Conservation (phyloP, 2,329 filamentous ascomycete species). For the Fusarium lyarnte region DNA sequence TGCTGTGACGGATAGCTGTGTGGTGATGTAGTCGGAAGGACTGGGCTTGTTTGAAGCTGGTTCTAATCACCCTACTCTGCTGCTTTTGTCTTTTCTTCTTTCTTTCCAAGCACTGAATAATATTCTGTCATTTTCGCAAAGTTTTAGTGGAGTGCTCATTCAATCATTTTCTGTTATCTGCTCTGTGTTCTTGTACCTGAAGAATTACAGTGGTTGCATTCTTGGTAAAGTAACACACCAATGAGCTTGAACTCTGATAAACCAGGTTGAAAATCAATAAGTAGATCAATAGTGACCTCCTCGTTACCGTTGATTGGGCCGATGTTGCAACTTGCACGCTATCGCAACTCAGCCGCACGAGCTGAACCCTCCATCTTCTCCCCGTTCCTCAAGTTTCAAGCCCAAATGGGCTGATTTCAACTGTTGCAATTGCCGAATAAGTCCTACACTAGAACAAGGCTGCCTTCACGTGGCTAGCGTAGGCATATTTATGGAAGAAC, state of each 20-base stretch:
- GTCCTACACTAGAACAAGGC: background rate
- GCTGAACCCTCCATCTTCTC: background rate
- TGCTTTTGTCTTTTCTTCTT: rapidly evolving
- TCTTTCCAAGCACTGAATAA: background rate
- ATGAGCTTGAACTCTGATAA: background rate
- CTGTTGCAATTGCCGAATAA: background rate
- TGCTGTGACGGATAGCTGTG: background rate
- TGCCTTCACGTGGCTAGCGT: background rate
- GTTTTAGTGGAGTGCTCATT: background rate
- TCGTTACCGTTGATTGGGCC: background rate
- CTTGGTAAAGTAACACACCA: background rate
- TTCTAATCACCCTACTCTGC: rapidly evolving
- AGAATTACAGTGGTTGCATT: background rate
- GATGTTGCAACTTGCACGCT: background rate
- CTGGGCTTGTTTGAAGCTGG: background rate
- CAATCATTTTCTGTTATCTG: background rate
- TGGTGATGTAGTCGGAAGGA: background rate
- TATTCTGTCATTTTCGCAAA: background rate
- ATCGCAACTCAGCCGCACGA: background rate
- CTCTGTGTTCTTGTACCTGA: background rate
- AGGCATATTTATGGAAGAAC: background rate
- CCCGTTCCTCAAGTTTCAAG: background rate
- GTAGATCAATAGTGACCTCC: background rate
- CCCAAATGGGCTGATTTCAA: background rate
- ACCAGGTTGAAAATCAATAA: background rate